phyloP scores from a whole-genome alignment of 1,139 yeast genomes.

The Candida albicans region DNA sequence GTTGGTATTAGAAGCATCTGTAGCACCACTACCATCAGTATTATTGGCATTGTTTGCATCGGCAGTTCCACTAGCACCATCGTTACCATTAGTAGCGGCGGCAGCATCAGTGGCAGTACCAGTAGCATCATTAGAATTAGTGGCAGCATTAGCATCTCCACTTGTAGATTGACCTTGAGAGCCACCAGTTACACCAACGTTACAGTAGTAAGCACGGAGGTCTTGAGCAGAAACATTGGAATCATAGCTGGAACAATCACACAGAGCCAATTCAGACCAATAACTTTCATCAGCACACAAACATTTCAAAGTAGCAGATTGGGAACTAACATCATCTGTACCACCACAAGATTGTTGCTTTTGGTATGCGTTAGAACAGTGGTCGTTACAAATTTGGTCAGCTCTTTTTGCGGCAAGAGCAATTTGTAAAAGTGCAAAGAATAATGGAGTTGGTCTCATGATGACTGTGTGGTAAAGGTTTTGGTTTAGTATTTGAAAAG shows the following conservation, averaged over 20 bases:
- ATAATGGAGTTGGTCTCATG: slow-evolving; percentile 3
- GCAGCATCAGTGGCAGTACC: slow-evolving; percentile 21
- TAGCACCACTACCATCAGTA: neutral
- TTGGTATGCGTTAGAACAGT: neutral
- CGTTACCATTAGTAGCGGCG: slow-evolving; percentile 13
- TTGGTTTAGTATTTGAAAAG: neutral
- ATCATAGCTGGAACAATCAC: slow-evolving; percentile 4
- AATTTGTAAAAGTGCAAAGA: slow-evolving; percentile 5
- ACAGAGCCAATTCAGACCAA: slow-evolving; percentile 5
- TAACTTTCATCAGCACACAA: slow-evolving; percentile 3
- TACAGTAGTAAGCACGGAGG: slow-evolving; percentile 2
- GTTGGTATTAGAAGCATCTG: slow-evolving; percentile 1
- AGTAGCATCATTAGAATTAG: slow-evolving; percentile 13
- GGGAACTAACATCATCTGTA: slow-evolving; percentile 2
- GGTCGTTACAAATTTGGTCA: slow-evolving; percentile 3
- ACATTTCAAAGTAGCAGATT: slow-evolving; percentile 2
- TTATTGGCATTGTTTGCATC: neutral
- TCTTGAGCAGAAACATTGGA: slow-evolving; percentile 1
- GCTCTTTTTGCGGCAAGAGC: slow-evolving; percentile 5
- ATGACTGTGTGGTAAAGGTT: neutral
- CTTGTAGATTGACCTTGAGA: slow-evolving; percentile 2
- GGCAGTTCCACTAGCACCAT: slow-evolving; percentile 11
- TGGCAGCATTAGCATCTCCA: slow-evolving; percentile 8
- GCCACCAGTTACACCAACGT: slow-evolving; percentile 1
- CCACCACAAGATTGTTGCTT: slow-evolving; percentile 4